Evolutionary conservation across 768 basidiomycete species (phyloP).

Genomic region (Lanmaoa pseudosensibilis): DNA sequence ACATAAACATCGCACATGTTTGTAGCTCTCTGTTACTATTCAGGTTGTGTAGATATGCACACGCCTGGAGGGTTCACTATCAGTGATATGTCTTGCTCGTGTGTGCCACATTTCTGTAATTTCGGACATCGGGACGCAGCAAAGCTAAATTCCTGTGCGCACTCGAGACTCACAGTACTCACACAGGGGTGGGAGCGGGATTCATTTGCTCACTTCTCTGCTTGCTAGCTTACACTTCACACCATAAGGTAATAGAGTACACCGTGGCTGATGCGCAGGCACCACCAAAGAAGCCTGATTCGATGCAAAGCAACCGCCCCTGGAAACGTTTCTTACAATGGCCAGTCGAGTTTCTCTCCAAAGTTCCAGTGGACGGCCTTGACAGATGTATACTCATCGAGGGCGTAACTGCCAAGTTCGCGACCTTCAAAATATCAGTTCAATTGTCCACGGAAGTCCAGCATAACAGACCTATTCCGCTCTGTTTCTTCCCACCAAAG

Average conservation of each 20-base stretch:
- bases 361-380: conserved; percentile 89
- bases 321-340: conserved; percentile 44
- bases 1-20: background rate
- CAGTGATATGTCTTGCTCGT: conserved; percentile 18
- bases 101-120: conserved; percentile 26
- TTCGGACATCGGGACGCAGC: conserved; percentile 10
- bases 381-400: conserved; percentile 81
- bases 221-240: conserved; percentile 20
- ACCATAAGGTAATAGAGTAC: conserved; percentile 5
- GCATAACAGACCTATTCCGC: conserved; percentile 63
- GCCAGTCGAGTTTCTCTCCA: conserved; percentile 78
- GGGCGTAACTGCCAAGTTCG: conserved; percentile 82
- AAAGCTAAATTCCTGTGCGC: conserved; percentile 14
- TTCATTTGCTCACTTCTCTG: conserved; percentile 10
- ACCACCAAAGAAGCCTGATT: background rate
- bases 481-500: conserved; percentile 94
- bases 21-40: background rate
- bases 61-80: background rate
- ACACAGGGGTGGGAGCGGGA: conserved; percentile 4
- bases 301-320: background rate
- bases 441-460: background rate
- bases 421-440: conserved; percentile 54
- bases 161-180: background rate
- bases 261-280: background rate
- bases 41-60: background rate